Evolutionary conservation across 176 grass and related monocot genomes (phyloP).

Genomic region (maize (Zea mays)): Zm-B73-REFERENCE-NAM-5.0 NC_050101.1:175663001-175663500

Average conservation of each 20-base stretch:
- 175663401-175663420: neutral
- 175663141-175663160: neutral
- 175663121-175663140: neutral
- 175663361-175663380: neutral
- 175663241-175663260: neutral
- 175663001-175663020: neutral
- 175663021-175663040: neutral
- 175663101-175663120: neutral
- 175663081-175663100: neutral
- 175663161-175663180: neutral
- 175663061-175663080: conserved; percentile 1
- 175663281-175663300: neutral
- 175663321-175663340: conserved; percentile 21
- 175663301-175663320: conserved; percentile 11
- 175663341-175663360: conserved; percentile 35
- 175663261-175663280: neutral
- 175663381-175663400: neutral
- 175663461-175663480: too few relatives aligned
- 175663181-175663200: neutral
- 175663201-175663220: neutral
- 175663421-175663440: neutral
- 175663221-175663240: neutral
- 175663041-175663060: conserved; percentile 23
- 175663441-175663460: neutral
- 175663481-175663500: neutral